These are phyloP conservation scores for Podospora pseudoanserina DNA, from an alignment of 495 filamentous ascomycete species.

Conservation along the genomic window DNA sequence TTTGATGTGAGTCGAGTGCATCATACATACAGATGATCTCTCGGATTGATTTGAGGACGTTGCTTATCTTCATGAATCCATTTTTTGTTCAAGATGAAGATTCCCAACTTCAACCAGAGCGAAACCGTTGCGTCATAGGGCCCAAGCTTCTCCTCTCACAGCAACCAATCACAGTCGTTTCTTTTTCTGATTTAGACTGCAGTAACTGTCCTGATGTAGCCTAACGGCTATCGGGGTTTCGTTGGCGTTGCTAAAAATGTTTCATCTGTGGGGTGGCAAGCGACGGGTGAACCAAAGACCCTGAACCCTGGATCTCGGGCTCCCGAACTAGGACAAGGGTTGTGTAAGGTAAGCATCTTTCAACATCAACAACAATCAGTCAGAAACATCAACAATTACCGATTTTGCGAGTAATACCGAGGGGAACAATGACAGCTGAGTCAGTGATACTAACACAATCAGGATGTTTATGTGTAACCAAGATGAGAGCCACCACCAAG, in stretches of 20 bases:
- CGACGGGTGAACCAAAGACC: not conserved
- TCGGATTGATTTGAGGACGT: not conserved
- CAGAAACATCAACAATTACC: not conserved
- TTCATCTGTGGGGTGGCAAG: conserved; percentile 1
- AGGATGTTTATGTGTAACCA: not conserved
- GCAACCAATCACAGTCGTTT: not conserved
- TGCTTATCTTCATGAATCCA: not conserved
- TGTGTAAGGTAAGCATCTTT: not conserved
- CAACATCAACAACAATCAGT: not conserved
- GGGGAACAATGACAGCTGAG: not conserved
- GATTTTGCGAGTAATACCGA: not conserved
- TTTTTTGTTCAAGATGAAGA: not conserved
- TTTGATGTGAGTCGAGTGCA: not conserved
- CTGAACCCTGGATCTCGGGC: not conserved
- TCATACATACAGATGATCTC: not conserved
- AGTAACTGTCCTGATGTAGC: not conserved
- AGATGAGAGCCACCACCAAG: not conserved
- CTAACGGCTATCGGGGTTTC: not conserved
- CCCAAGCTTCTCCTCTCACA: not conserved
- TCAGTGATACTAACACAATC: not conserved
- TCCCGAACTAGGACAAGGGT: not conserved
- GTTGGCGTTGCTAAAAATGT: conserved; percentile 1
- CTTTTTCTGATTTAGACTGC: not conserved
- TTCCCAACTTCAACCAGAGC: not conserved
- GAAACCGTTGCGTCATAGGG: not conserved